A percentile compares a stretch with the other conserved stretches of the same genome.
These are phyloP conservation scores for Vigna trinervia DNA, from an alignment of 306 rosid genomes.

Conservation along the genomic window DNA sequence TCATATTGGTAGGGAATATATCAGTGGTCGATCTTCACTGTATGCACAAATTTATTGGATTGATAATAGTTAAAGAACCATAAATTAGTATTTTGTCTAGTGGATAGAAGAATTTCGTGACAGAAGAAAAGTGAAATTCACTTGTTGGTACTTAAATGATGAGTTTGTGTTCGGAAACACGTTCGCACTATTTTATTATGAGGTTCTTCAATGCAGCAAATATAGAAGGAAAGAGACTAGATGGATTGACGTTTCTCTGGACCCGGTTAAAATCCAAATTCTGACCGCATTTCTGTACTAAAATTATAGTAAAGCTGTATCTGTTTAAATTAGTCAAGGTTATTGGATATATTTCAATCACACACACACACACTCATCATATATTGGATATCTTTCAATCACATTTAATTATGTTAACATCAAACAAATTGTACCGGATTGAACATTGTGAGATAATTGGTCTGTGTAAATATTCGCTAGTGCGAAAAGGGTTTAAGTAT, in stretches of 20 bases:
- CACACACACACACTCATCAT: too few relatives aligned
- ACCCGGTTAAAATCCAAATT: background rate
- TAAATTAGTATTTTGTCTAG: too few relatives aligned
- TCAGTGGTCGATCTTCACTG: background rate
- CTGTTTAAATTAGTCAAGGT: background rate
- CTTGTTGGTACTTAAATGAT: background rate
- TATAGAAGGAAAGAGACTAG: background rate
- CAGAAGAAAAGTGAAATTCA: too few relatives aligned
- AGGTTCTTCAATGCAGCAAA: background rate
- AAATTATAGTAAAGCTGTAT: background rate
- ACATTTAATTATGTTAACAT: background rate
- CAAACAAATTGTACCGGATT: constrained; percentile 19
- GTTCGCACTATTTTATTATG: background rate
- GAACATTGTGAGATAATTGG: constrained; percentile 2
- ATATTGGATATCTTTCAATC: background rate
- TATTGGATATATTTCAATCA: too few relatives aligned
- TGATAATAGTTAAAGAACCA: too few relatives aligned
- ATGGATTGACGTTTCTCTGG: background rate
- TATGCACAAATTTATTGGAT: too few relatives aligned
- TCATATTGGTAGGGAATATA: constrained; percentile 1
- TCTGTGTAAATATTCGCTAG: background rate
- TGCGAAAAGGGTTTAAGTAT: constrained; percentile 23
- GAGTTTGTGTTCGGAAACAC: background rate
- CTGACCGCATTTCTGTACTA: background rate
- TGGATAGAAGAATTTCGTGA: too few relatives aligned